A percentile compares a stretch with the other conserved stretches of the same genome.
Evolutionary conservation across 2,329 filamentous ascomycete species (phyloP).

Genomic region (Neocucurbitaria cava): DNA sequence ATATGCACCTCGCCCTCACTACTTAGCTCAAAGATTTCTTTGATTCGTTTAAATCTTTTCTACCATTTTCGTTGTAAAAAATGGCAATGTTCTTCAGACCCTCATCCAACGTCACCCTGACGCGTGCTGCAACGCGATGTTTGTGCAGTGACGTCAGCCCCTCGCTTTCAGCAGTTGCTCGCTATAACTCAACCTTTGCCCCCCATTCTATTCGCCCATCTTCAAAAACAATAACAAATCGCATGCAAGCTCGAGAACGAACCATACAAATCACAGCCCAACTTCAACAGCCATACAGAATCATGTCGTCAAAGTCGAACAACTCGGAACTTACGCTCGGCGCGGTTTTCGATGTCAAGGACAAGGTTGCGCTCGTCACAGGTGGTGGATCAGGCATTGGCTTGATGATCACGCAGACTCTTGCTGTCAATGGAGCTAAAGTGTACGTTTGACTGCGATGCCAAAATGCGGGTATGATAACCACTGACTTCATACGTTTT

Average conservation of each 20-base stretch:
- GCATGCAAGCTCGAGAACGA: constrained; percentile 14
- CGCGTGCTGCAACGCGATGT: constrained; percentile 19
- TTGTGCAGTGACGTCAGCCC: constrained; percentile 34
- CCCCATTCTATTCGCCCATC: constrained; percentile 2
- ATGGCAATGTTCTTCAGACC: constrained; percentile 6
- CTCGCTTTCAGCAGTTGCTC: constrained; percentile 8
- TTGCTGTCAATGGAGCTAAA: constrained; percentile 56
- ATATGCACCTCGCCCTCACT: background rate
- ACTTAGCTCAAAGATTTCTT: background rate
- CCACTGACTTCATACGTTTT: background rate
- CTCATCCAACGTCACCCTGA: constrained; percentile 30
- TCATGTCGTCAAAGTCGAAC: constrained; percentile 48
- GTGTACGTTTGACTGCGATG: constrained; percentile 44
- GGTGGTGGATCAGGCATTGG: constrained; percentile 58
- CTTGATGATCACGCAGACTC: constrained; percentile 56
- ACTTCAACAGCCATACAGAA: constrained; percentile 22
- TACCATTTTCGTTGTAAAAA: background rate
- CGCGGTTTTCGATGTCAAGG: constrained; percentile 48
- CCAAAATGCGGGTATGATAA: background rate
- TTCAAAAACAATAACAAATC: constrained; percentile 8
- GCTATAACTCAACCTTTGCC: constrained; percentile 23
- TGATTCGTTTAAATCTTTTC: background rate
- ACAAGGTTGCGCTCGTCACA: constrained; percentile 51
- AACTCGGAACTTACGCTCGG: constrained; percentile 38
- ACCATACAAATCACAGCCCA: constrained; percentile 22